A percentile compares a stretch with the other conserved stretches of the same genome.
phyloP scores from a whole-genome alignment of 257 asterid genomes.

The Salvia splendens region DNA sequence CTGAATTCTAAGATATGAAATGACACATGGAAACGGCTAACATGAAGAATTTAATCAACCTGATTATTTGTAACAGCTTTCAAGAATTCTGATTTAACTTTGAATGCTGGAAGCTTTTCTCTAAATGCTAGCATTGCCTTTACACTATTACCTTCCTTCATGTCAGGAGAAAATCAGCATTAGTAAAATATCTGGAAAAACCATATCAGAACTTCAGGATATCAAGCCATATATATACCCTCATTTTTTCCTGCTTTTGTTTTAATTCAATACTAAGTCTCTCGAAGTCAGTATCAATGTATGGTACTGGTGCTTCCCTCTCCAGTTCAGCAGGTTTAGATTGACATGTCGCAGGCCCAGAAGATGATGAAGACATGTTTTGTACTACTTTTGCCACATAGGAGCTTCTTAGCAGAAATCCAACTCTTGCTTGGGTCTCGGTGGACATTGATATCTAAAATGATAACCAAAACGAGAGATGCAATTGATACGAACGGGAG shows the following conservation, averaged over 20 bases:
- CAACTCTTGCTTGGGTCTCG: constrained; percentile 79
- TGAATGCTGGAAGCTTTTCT: constrained; percentile 87
- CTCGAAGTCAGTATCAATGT: constrained; percentile 48
- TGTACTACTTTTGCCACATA: constrained; percentile 39
- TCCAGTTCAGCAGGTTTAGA: constrained; percentile 41
- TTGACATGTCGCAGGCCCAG: constrained; percentile 47
- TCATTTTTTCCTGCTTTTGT: constrained; percentile 74
- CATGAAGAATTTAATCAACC: constrained; percentile 43
- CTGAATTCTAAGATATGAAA: neutral
- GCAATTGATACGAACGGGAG: no score
- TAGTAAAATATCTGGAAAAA: constrained; percentile 27
- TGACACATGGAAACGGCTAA: constrained; percentile 12
- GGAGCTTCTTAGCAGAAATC: constrained; percentile 63
- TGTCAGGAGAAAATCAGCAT: constrained; percentile 30
- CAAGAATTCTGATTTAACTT: constrained; percentile 73
- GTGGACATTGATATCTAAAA: constrained; percentile 80
- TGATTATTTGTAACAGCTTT: constrained; percentile 81
- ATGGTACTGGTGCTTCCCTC: constrained; percentile 36
- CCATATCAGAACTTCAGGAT: constrained; percentile 24
- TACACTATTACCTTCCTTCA: constrained; percentile 61
- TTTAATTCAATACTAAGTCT: constrained; percentile 61
- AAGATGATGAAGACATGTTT: constrained; percentile 47
- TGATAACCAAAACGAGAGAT: constrained; percentile 16
- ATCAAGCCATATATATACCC: constrained; percentile 53
- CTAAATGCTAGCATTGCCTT: constrained; percentile 81